Base-by-base conservation (phyloP, 1,284 basidiomycete genomes). In the Cystobasidiaceae sp. region DNA sequence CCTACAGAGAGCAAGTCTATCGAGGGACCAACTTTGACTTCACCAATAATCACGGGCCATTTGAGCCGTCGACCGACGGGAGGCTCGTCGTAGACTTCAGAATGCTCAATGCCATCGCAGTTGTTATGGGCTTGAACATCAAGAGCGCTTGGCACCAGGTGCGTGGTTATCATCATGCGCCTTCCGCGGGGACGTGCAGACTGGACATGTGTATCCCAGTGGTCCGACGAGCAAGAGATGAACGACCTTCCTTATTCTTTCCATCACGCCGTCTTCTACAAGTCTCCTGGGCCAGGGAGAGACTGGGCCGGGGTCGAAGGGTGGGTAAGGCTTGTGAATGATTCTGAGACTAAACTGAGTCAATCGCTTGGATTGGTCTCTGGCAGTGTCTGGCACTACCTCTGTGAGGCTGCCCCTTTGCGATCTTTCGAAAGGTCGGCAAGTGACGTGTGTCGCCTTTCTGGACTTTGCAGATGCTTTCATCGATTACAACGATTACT, bases 401-500 rank as follows among this genome's bases (percentile, higher is more conserved):
- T 64, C 28, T 64, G 56, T 59, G 28, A 33, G 56, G 4, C n/a
- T 27, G 17, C 8, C n/a, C n/a, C n/a, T 28, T 25, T 23, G n/a
- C n/a, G n/a, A n/a, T n/a, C n/a, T n/a, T n/a, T n/a, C n/a, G n/a
- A n/a, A n/a, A n/a, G n/a, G n/a, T n/a, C n/a, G n/a, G n/a, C n/a
- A n/a, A n/a, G n/a, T n/a, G n/a, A n/a, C n/a, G n/a, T n/a, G n/a
- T n/a, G n/a, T n/a, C n/a, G n/a, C n/a, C n/a, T n/a, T n/a, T n/a
- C n/a, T n/a, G n/a, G n/a, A n/a, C n/a, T n/a, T n/a, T 17, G 44
- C 23, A 59, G 56, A 59, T 27, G 56, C 56, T 3, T 59, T 59
- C 33, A 56, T 64, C 52, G 61, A 64, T 43, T 64, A 64, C 52
- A 64, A 64, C 45, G 61, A 64, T 19, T 64, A 54, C 25, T 64